Evolutionary conservation across 225 moss, liverwort and hornwort genomes (phyloP).

Genomic region (Takakia lepidozioides): DNA sequence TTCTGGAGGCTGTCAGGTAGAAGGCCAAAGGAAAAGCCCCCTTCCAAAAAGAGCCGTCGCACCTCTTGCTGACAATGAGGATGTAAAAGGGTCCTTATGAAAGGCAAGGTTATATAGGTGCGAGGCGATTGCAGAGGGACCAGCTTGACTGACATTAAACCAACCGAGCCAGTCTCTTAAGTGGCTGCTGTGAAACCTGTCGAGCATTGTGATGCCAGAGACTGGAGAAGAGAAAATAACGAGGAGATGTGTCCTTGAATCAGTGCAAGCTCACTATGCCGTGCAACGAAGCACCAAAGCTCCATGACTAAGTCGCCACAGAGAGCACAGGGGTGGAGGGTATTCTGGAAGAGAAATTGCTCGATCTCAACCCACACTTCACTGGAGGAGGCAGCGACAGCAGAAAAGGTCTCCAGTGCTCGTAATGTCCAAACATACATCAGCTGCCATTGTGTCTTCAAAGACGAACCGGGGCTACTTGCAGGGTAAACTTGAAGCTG

Average conservation of each 20-base stretch:
- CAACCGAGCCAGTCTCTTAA: conserved; percentile 57
- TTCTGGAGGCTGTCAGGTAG: conserved; percentile 27
- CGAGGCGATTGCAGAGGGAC: conserved; percentile 40
- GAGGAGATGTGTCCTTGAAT: conserved; percentile 44
- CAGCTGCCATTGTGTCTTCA: conserved; percentile 41
- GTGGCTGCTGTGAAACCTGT: conserved; percentile 25
- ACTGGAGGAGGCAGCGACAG: conserved; percentile 31
- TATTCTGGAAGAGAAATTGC: conserved; percentile 51
- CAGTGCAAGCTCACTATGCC: conserved; percentile 39
- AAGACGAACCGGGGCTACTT: conserved; percentile 12
- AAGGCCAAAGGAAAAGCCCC: conserved; percentile 48
- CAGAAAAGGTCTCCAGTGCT: conserved; percentile 45
- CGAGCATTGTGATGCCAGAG: conserved; percentile 24
- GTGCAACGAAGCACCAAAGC: conserved; percentile 69
- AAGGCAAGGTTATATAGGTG: conserved; percentile 46
- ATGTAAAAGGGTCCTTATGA: conserved; percentile 51
- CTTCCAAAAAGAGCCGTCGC: conserved; percentile 54
- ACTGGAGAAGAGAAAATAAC: conserved; percentile 55
- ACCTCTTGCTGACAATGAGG: conserved; percentile 20
- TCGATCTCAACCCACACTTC: conserved; percentile 55
- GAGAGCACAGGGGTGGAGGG: conserved; percentile 64
- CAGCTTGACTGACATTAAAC: conserved; percentile 47
- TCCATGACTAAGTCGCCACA: conserved; percentile 62
- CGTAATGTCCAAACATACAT: conserved; percentile 65
- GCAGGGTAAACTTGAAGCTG: conserved; percentile 44